A percentile compares a stretch with the other conserved stretches of the same genome.
Conservation (phyloP, 192 early-diverging fungal species). For the Spizellomyces punctatus region DNA sequence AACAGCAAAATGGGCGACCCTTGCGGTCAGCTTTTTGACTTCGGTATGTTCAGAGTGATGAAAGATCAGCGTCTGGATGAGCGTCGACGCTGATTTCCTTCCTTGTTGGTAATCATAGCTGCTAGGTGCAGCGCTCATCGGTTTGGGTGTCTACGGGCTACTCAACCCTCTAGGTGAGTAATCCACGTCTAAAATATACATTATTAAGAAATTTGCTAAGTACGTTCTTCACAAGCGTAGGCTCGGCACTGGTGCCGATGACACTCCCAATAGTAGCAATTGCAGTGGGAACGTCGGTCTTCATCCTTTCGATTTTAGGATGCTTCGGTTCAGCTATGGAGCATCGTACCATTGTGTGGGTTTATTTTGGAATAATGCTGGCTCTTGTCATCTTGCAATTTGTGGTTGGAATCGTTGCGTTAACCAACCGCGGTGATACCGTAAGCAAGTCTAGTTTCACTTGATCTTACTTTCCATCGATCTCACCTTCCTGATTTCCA, state of each 20-base stretch:
- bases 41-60: constrained; percentile 2
- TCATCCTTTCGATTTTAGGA: constrained; percentile 48
- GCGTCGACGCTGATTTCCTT: not conserved
- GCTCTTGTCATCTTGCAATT: constrained; percentile 14
- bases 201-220: not conserved
- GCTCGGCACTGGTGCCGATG: constrained; percentile 39
- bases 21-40: constrained; percentile 19
- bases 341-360: constrained; percentile 11
- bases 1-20: constrained; percentile 27
- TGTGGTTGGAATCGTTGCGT: constrained; percentile 22
- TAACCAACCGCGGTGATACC: constrained; percentile 23
- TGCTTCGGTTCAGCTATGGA: constrained; percentile 41
- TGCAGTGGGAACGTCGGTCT: constrained; percentile 43
- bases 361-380: constrained; percentile 19
- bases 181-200: not conserved
- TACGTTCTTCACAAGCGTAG: not conserved
- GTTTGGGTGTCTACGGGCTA: constrained; percentile 43
- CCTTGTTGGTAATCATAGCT: constrained; percentile 11
- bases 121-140: constrained; percentile 31
- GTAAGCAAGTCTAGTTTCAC: not conserved
- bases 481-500: not conserved
- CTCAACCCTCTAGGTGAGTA: constrained; percentile 28
- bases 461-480: not conserved
- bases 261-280: constrained; percentile 45
- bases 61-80: not conserved